A percentile compares a stretch with the other conserved stretches of the same genome.
phyloP scores from a whole-genome alignment of 2,329 filamentous ascomycete genomes.

The Penicillium sp. region DNA sequence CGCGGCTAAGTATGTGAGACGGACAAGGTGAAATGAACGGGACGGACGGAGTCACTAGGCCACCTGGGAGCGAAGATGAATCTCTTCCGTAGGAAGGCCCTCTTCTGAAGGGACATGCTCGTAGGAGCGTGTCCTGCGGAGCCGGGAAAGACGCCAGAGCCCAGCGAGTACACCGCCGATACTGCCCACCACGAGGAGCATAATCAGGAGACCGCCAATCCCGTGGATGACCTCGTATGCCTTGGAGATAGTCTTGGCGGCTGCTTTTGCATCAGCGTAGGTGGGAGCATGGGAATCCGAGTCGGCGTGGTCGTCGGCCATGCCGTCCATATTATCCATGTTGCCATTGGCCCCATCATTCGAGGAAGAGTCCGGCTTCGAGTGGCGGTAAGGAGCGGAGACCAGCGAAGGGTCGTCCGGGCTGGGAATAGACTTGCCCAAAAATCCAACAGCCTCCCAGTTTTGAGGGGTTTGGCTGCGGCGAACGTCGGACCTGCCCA shows the following conservation, averaged over 20 bases:
- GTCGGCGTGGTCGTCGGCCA: slow-evolving; percentile 5
- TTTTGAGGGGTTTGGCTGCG: slow-evolving; percentile 28
- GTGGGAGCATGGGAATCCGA: slow-evolving; percentile 1
- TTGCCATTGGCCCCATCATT: slow-evolving; percentile 8
- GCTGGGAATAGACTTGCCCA: slow-evolving; percentile 18
- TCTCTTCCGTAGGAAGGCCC: slow-evolving; percentile 23
- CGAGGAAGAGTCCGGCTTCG: slow-evolving; percentile 2
- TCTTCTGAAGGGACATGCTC: slow-evolving; percentile 32
- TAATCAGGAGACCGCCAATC: slow-evolving; percentile 29
- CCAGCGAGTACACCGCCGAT: slow-evolving; percentile 24
- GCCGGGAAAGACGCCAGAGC: slow-evolving; percentile 20
- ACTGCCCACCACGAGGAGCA: slow-evolving; percentile 28
- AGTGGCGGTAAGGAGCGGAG: slow-evolving; percentile 16
- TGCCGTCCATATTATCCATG: slow-evolving; percentile 18
- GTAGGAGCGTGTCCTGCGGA: slow-evolving; percentile 28
- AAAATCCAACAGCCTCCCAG: slow-evolving; percentile 34
- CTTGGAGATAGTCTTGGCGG: slow-evolving; percentile 28
- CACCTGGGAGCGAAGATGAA: slow-evolving; percentile 14
- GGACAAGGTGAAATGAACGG: slow-evolving; percentile 3
- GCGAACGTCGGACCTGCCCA: slow-evolving; percentile 25
- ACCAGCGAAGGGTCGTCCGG: slow-evolving; percentile 30
- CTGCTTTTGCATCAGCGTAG: slow-evolving; percentile 27
- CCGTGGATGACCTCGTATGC: slow-evolving; percentile 34
- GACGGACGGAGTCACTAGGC: slow-evolving; percentile 7
- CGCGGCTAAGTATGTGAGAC: slow-evolving; percentile 15